Evolutionary conservation across 768 basidiomycete genomes (phyloP).

Genomic region (Rhodotorula toruloides): DNA sequence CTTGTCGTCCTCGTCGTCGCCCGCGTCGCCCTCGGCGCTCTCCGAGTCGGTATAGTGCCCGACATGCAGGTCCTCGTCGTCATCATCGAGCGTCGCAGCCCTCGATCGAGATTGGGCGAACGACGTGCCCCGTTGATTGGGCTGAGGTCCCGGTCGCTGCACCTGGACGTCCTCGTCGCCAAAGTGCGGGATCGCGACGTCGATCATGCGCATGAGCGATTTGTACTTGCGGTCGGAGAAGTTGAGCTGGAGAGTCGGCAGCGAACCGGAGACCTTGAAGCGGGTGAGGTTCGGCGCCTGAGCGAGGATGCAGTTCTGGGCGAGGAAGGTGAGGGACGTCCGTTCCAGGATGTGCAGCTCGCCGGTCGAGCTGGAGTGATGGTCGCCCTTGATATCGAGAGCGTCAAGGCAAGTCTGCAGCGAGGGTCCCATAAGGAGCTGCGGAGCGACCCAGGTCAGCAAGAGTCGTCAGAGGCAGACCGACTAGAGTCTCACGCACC

Average conservation of each 20-base stretch:
- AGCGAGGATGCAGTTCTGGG: conserved; percentile 89
- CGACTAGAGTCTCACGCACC: conserved; percentile 51
- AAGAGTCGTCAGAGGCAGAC: neutral
- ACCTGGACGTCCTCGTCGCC: conserved; percentile 46
- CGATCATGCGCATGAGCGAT: conserved; percentile 82
- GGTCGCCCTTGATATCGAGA: conserved; percentile 52
- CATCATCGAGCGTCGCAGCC: conserved; percentile 60
- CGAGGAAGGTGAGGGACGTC: conserved; percentile 78
- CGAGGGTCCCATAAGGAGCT: conserved; percentile 87
- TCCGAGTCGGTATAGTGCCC: conserved; percentile 42
- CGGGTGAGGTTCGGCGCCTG: conserved; percentile 71
- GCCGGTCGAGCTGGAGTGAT: conserved; percentile 11
- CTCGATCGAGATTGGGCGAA: conserved; percentile 48
- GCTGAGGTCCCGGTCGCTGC: conserved; percentile 5
- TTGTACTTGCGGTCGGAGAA: conserved; percentile 86
- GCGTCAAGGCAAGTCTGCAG: conserved; percentile 76
- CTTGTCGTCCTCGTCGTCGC: conserved; percentile 46
- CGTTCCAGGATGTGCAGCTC: conserved; percentile 84
- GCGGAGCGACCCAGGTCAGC: neutral
- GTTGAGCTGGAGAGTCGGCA: conserved; percentile 84
- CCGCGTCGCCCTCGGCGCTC: conserved; percentile 47
- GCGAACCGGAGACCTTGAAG: conserved; percentile 82
- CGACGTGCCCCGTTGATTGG: conserved; percentile 14
- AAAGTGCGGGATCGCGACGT: conserved; percentile 81
- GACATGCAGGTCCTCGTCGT: conserved; percentile 48